Percentiles rank a stretch among this genome's conserved stretches.
These are phyloP conservation scores for Nemania bipapillata DNA, from an alignment of 2,329 filamentous ascomycete species.

Conservation along the genomic window DNA sequence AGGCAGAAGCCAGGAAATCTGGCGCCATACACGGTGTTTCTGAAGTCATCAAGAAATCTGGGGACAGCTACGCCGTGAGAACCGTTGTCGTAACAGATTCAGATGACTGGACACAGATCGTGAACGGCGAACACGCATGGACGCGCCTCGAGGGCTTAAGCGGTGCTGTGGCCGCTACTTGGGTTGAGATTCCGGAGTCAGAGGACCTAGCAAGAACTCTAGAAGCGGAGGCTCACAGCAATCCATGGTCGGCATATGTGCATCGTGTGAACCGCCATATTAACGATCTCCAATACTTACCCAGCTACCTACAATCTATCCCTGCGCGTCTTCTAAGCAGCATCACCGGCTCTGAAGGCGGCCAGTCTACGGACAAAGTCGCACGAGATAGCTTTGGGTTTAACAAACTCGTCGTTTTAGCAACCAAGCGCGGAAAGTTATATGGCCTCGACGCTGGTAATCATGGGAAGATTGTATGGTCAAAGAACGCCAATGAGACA, in stretches of 20 bases:
- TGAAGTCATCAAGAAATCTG: constrained; percentile 80
- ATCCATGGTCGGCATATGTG: constrained; percentile 81
- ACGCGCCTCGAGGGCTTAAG: constrained; percentile 82
- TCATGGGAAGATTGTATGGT: constrained; percentile 81
- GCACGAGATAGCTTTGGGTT: constrained; percentile 84
- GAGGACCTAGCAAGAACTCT: constrained; percentile 82
- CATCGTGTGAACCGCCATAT: constrained; percentile 86
- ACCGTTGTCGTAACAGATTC: constrained; percentile 74
- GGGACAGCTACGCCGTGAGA: constrained; percentile 77
- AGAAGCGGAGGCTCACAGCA: constrained; percentile 86
- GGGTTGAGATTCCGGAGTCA: constrained; percentile 78
- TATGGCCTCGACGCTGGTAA: constrained; percentile 82
- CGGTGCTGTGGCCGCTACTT: constrained; percentile 81
- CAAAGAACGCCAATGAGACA: constrained; percentile 70
- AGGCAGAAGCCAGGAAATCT: constrained; percentile 56
- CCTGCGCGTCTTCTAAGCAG: constrained; percentile 75
- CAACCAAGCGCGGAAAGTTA: constrained; percentile 80
- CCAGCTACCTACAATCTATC: constrained; percentile 75
- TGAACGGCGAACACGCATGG: constrained; percentile 85
- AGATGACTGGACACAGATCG: constrained; percentile 83
- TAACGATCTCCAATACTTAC: constrained; percentile 79
- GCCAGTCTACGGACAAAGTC: constrained; percentile 59
- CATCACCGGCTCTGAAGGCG: constrained; percentile 67
- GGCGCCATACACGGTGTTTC: constrained; percentile 75
- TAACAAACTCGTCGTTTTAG: constrained; percentile 83